Base-by-base conservation (phyloP, 2,329 filamentous ascomycete genomes). In the Pseudocercospora musae region DNA sequence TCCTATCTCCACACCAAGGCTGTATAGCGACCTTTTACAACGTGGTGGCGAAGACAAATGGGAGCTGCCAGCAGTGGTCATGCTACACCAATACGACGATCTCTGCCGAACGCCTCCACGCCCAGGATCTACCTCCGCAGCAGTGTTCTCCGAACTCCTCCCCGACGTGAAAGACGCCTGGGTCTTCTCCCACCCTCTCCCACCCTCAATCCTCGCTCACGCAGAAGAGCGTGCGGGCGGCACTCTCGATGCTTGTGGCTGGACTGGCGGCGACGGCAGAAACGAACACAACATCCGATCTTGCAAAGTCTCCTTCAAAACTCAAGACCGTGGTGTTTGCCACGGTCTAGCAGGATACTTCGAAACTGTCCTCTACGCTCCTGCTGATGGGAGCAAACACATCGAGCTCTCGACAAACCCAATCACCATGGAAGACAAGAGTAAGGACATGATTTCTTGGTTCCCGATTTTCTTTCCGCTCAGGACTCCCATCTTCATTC, bases 381-480 rank as follows among this genome's bases (percentile, higher is more conserved):
- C 61, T 42, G 60, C 52, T 11, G 67, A 66, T 44, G 67, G 73
- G 59, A 56, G 70, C 71, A 79, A 79, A 1, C 87, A 86, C 69
- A 86, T 97, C 4, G 94, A 98, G 79, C 84, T 99, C 63, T 96
- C 92, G 72, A 99, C 90, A 3, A 89, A 96, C 71, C 96, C 95
- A 0, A 90, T 96, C 67, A 91, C 89, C 29, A 98, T 99, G 78
- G 91, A 95, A 60, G 80, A 81, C 61, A 98, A 98, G 85, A 96
- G 92, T 81, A 90, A 89, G 73, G 93, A 96, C 71, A 99, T 99
- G 96, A 96, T 97, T 67, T 96, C 91, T 59, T 99, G 95, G 95
- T 99, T 99, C 75, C 95, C 95, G 1, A 98, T 99, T 29, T 97
- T 94, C 79, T 99, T 99, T 74, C 95, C 96, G 0, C 79, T 99